Evolutionary conservation across 2,329 filamentous ascomycete species (phyloP).

Genomic region (Colletotrichum phormii): DNA sequence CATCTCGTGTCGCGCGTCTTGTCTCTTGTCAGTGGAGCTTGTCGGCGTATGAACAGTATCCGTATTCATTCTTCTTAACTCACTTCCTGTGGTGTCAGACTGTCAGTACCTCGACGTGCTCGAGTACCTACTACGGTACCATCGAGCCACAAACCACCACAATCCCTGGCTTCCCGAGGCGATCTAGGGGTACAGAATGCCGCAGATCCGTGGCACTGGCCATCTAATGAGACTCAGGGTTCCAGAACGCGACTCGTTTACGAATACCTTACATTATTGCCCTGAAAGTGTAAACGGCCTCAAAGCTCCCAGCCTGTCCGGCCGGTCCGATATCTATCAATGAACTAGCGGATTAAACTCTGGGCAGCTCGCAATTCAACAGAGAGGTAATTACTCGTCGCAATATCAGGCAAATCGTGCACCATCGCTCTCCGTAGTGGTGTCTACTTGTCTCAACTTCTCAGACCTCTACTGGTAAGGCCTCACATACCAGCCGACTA

Average conservation of each 20-base stretch:
- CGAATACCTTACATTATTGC: neutral
- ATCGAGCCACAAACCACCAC: neutral
- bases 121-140: neutral
- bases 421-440: neutral
- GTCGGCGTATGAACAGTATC: no score
- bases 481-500: neutral
- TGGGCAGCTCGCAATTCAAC: neutral
- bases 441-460: neutral
- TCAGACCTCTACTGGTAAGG: neutral
- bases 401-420: neutral
- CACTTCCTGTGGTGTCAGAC: neutral
- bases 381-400: neutral
- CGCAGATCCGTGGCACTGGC: slow-evolving; percentile 9
- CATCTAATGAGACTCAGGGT: neutral
- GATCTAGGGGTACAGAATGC: slow-evolving; percentile 4
- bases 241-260: slow-evolving; percentile 7
- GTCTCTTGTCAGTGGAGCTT: neutral
- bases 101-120: no score
- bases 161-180: neutral
- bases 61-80: neutral
- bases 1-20: neutral
- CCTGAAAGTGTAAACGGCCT: neutral
- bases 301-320: neutral
- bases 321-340: neutral
- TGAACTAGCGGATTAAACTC: neutral